Evolutionary conservation across 1,139 yeast species (phyloP), one percentile per base, ranked within the genome.

Genomic region (Zygosaccharomyces pseudobailii): DNA sequence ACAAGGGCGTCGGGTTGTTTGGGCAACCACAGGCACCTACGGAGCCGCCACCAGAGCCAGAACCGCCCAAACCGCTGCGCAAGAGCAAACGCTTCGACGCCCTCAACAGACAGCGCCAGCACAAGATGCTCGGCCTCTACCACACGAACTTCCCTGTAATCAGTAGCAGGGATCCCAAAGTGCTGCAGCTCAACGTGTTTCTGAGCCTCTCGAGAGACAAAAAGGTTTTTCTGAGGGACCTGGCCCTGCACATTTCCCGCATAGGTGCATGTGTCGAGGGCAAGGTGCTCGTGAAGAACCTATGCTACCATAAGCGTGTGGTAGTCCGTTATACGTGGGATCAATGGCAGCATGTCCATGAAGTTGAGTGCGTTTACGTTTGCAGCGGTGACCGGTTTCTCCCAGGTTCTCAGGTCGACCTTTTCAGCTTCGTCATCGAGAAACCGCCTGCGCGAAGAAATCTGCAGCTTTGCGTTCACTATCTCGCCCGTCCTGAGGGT

Each of bases 391-490:
- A 60, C 28, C 55, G 58, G 8, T 48, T 62, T 4, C 46, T 61
- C 19, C 67, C 66, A 3, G 67, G 66, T 5, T 49, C 58, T 6
- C 52, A 56, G 37, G 61, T 62, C 61, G 68, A 64, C 53, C 46
- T 62, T 9, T 64, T 64, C 54, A 58, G 61, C 41, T 60, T 64
- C 47, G 55, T 62, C 20, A 57, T 64, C 31, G 67, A 60, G 47
- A 59, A 56, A 35, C 51, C 55, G 6, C 45, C 43, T 25, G 46
- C 48, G 6, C 40, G 40, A 8, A 54, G 57, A 8, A 50, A 46
- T 20, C 47, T 63, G 30, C 64, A 63, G 50, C 56, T 64, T 42
- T 63, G 67, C 47, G 52, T 63, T 9, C 62, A 58, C 34, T 64
- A 64, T 52, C 52, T 53, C 13, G 57, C 65, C 22, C 51, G 65